phyloP scores from a whole-genome alignment of 768 basidiomycete species.

The Tricholoma matsutake region DNA sequence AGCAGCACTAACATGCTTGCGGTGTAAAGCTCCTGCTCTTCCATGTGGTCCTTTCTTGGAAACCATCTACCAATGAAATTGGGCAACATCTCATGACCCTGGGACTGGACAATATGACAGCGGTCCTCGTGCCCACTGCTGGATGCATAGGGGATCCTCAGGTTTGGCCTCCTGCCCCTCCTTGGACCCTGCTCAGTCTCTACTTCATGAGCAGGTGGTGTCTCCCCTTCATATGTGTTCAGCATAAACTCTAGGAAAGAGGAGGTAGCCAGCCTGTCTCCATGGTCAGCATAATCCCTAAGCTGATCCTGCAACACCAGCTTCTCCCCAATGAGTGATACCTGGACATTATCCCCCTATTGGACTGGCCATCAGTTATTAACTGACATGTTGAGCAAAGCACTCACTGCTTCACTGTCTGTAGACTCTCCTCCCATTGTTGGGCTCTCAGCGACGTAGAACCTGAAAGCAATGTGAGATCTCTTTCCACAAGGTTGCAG shows the following conservation, averaged over 20 bases:
- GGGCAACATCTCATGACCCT: constrained; percentile 32
- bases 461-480: not conserved
- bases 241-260: constrained; percentile 13
- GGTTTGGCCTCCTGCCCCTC: not conserved
- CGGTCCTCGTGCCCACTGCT: not conserved
- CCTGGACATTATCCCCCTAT: not conserved
- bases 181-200: not conserved
- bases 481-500: too few species aligned
- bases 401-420: not conserved
- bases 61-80: constrained; percentile 33
- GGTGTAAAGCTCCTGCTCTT: constrained; percentile 20
- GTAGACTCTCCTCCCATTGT: not conserved
- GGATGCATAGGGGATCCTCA: not conserved
- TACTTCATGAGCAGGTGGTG: not conserved
- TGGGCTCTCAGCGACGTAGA: not conserved
- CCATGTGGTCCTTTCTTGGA: constrained; percentile 18
- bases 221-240: constrained; percentile 19
- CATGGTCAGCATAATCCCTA: constrained; percentile 17
- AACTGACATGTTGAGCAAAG: too few species aligned
- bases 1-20: constrained; percentile 31
- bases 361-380: too few species aligned
- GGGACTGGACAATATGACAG: not conserved
- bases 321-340: constrained; percentile 1
- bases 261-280: constrained; percentile 4
- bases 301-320: constrained; percentile 16